Conservation (phyloP, 2,329 filamentous ascomycete genomes). For the Pseudogymnoascus sp. region DNA sequence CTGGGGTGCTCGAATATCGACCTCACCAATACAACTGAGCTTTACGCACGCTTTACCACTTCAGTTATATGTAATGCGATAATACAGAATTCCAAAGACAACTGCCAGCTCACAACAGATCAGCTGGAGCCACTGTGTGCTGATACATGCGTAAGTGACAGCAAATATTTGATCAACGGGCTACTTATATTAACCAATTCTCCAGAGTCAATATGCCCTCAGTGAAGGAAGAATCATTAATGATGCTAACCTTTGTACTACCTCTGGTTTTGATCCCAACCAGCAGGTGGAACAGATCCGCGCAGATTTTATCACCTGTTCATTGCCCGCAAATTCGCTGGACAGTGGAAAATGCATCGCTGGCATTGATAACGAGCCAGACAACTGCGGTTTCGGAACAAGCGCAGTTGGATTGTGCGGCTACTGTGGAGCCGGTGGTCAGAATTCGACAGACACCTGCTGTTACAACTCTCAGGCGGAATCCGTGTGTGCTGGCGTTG, state of each 20-base stretch:
- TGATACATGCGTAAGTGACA: constrained; percentile 65
- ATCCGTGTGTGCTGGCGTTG: constrained; percentile 63
- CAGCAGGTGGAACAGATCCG: constrained; percentile 69
- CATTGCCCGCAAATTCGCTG: constrained; percentile 71
- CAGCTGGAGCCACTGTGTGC: constrained; percentile 74
- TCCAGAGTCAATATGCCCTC: constrained; percentile 68
- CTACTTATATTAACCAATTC: constrained; percentile 24
- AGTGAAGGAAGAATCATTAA: constrained; percentile 81
- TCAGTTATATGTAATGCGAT: constrained; percentile 90
- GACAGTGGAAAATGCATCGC: constrained; percentile 61
- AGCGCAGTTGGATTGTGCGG: constrained; percentile 71
- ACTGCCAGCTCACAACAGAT: constrained; percentile 57
- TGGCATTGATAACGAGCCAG: constrained; percentile 69
- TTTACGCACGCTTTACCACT: constrained; percentile 89
- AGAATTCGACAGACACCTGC: constrained; percentile 91
- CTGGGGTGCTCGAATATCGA: constrained; percentile 75
- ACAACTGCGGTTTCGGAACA: constrained; percentile 76
- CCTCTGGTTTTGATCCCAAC: constrained; percentile 38
- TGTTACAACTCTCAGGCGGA: constrained; percentile 77
- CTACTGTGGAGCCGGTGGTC: constrained; percentile 74
- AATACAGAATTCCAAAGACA: constrained; percentile 72
- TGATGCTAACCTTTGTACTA: constrained; percentile 61
- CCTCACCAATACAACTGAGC: constrained; percentile 65
- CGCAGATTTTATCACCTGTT: constrained; percentile 86
- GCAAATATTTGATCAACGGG: not conserved